Conservation (phyloP, 2,329 filamentous ascomycete species). For the Paecilomyces sp. region DNA sequence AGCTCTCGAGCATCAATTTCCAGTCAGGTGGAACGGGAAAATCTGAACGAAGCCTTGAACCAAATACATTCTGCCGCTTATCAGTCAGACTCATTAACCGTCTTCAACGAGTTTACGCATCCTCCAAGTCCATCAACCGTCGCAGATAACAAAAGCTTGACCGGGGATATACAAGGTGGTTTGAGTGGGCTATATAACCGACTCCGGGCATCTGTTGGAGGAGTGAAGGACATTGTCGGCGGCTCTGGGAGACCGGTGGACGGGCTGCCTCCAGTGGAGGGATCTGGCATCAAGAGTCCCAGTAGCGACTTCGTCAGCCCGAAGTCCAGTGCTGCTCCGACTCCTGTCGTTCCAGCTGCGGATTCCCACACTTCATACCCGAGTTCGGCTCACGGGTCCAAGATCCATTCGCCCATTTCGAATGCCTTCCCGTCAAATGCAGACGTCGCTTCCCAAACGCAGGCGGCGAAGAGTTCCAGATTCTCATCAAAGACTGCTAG, state of each 20-base stretch:
- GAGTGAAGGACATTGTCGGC: conserved; percentile 48
- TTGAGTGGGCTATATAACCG: conserved; percentile 84
- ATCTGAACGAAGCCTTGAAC: conserved; percentile 70
- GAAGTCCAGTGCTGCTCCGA: conserved; percentile 18
- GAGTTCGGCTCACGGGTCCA: conserved; percentile 29
- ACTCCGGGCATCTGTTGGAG: conserved; percentile 74
- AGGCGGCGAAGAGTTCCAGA: conserved; percentile 26
- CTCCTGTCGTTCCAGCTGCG: conserved; percentile 6
- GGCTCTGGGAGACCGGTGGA: conserved; percentile 25
- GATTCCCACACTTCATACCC: conserved; percentile 19
- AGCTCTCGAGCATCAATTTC: conserved; percentile 46
- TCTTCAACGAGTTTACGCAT: conserved; percentile 81
- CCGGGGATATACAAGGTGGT: conserved; percentile 73
- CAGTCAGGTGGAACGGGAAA: conserved; percentile 60
- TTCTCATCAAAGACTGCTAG: conserved; percentile 35
- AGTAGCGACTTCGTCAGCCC: conserved; percentile 17
- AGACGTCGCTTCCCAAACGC: conserved; percentile 17
- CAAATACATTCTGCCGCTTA: conserved; percentile 87
- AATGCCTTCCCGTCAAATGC: conserved; percentile 21
- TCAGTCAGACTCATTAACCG: conserved; percentile 75
- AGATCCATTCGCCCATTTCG: conserved; percentile 28
- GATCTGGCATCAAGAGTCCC: conserved; percentile 17
- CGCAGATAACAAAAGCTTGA: conserved; percentile 61
- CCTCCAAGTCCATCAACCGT: conserved; percentile 55
- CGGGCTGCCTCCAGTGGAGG: conserved; percentile 15